phyloP scores from a whole-genome alignment of 768 basidiomycete genomes.

The Pleurotus tuber-regium region DNA sequence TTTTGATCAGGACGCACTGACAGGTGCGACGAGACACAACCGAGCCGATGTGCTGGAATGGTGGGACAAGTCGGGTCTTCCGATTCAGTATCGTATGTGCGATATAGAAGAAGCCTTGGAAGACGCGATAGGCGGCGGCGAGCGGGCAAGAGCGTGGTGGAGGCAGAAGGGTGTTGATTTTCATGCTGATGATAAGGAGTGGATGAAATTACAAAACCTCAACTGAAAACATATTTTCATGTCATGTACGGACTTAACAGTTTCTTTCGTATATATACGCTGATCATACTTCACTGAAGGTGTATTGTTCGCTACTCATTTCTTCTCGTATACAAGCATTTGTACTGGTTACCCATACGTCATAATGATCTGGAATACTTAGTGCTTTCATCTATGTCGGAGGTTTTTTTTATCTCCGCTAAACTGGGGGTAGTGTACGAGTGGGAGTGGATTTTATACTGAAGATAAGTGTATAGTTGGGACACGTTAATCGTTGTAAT shows the following conservation, averaged over 20 bases:
- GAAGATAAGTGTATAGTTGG: too few species aligned
- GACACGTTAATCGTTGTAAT: too few species aligned
- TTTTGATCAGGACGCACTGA: slow-evolving; percentile 79
- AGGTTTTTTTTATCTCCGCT: too few species aligned
- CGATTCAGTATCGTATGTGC: slow-evolving; percentile 85
- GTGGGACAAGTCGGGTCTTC: slow-evolving; percentile 81
- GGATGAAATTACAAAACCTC: slow-evolving; percentile 80
- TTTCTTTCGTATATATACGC: slow-evolving; percentile 14
- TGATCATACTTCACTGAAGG: background rate
- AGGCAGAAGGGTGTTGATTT: slow-evolving; percentile 78
- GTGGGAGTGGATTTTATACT: too few species aligned
- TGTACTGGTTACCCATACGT: background rate
- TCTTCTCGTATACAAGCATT: slow-evolving; percentile 1
- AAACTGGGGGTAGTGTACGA: too few species aligned
- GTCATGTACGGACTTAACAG: slow-evolving; percentile 6
- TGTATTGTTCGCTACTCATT: background rate
- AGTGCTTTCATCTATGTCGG: background rate
- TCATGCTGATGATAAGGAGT: slow-evolving; percentile 80
- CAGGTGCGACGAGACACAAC: slow-evolving; percentile 79
- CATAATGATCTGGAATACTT: background rate
- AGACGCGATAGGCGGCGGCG: slow-evolving; percentile 81
- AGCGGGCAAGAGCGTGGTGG: slow-evolving; percentile 80
- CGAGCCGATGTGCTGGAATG: slow-evolving; percentile 81
- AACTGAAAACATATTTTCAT: slow-evolving; percentile 46
- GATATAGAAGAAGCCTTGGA: slow-evolving; percentile 91